Evolutionary conservation across 352 stramenopile species (phyloP).

Genomic region (Blastocystis sp.): DNA sequence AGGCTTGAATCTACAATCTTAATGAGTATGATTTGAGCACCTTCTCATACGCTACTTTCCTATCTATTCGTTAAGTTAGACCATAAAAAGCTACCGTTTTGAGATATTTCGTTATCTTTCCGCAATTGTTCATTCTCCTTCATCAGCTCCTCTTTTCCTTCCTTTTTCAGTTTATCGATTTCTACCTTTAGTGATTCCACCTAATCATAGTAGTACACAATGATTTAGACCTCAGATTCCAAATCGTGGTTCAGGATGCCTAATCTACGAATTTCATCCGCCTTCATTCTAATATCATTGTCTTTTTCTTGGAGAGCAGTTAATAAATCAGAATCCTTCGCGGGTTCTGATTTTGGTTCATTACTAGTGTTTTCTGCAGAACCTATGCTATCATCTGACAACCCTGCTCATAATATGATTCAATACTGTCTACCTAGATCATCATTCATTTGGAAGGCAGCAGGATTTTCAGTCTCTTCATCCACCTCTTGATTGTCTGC

Average conservation of each 20-base stretch:
- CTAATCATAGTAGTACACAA: not conserved
- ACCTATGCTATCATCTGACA: not conserved
- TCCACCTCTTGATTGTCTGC: not conserved
- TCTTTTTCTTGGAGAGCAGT: not conserved
- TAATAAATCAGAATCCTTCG: not conserved
- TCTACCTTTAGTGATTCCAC: not conserved
- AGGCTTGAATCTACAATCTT: constrained; percentile 32
- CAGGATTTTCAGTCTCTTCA: not conserved
- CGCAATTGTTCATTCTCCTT: not conserved
- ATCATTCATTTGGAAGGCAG: constrained; percentile 46
- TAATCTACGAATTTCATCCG: not conserved
- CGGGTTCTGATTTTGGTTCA: not conserved
- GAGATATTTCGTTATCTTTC: not conserved
- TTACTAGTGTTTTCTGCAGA: not conserved
- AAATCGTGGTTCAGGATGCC: constrained; percentile 1
- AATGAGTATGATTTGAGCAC: not conserved
- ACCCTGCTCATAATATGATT: not conserved
- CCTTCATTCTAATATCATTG: not conserved
- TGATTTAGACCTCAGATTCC: not conserved
- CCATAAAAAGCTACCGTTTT: not conserved
- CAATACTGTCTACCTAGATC: not conserved
- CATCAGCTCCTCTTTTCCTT: not conserved
- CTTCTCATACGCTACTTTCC: constrained; percentile 24
- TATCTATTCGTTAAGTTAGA: not conserved
- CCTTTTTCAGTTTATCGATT: constrained; percentile 4